Evolutionary conservation across 768 basidiomycete genomes (phyloP), one percentile per base, ranked within the genome.

Genomic region (Xerocomellus dryophilus): DNA sequence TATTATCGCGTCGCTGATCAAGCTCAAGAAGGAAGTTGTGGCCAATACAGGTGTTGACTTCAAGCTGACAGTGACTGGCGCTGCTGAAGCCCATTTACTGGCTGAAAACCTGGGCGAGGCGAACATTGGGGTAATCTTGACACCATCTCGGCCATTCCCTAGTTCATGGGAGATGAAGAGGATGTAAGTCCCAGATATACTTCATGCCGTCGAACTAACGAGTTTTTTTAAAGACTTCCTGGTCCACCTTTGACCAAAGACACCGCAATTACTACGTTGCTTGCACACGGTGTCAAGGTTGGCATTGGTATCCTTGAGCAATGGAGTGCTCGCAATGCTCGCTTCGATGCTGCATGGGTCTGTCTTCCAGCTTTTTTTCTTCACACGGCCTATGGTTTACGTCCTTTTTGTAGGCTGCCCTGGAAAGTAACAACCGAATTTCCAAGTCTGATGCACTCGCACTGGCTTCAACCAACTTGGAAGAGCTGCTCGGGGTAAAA

Each of bases 321-420:
- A 38, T 92, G 86, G 86, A 76, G 79, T 25, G 85, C 88, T 7
- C 81, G 89, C 23, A 91, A 87, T 64, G 77, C 87, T 10, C 81
- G 87, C 15, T 89, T 93, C 59, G 92, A 96, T 58, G 71, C 83
- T 29, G 88, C 82, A 40, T 95, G 93, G 93, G 89, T 86, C 57
- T 61, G 82, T 73, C 46, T 36, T 50, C 38, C 1, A 7, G 7
- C 29, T n/a, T 51, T 15, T 53, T 58, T 74, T 43, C 70, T 74
- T 46, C 50, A 15, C 25, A 4, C n/a, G 11, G 18, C 44, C 27
- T 14, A 32, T 43, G 54, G 12, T 32, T 29, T 20, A 62, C 59
- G 47, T n/a, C 27, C 2, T 25, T 45, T n/a, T 43, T 52, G 2
- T 47, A 77, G 68, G 78, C 77, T 32, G 66, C 76, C 39, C 65